Conservation (phyloP, 1,284 basidiomycete genomes). For the Takashimella koratensis region DNA sequence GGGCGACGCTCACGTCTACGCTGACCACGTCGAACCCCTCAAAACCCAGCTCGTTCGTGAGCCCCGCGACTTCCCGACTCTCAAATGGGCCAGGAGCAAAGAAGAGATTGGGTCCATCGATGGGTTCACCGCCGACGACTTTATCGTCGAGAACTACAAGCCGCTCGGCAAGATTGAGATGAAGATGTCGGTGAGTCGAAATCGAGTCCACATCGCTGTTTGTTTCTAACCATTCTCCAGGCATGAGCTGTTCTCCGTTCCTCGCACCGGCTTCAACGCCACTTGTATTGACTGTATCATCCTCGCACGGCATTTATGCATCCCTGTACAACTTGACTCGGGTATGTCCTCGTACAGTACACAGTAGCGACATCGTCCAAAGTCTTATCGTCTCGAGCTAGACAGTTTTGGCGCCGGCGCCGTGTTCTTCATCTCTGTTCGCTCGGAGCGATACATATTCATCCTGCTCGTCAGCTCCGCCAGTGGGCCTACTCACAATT, state of each 20-base stretch:
- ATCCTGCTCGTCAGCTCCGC: conserved; percentile 19
- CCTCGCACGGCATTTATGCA: background rate
- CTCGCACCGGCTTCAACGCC: background rate
- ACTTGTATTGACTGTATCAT: background rate
- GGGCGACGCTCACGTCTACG: conserved; percentile 95
- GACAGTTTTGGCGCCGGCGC: conserved; percentile 5
- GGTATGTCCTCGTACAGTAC: background rate
- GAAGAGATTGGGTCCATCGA: conserved; percentile 64
- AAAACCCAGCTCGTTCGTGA: conserved; percentile 72
- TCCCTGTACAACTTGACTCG: background rate
- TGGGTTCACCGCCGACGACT: conserved; percentile 74
- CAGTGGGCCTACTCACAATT: conserved; percentile 31
- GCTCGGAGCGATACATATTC: conserved; percentile 32
- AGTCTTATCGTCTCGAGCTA: background rate
- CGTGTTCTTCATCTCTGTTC: conserved; percentile 11
- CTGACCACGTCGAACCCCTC: conserved; percentile 85
- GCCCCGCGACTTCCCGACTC: conserved; percentile 78
- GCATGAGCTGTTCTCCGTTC: too few species aligned
- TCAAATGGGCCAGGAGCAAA: conserved; percentile 64
- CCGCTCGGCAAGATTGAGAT: conserved; percentile 84
- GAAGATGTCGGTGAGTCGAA: conserved; percentile 83
- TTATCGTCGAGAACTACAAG: conserved; percentile 81
- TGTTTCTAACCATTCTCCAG: too few species aligned
- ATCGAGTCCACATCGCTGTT: background rate
- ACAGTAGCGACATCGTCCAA: background rate